These are phyloP conservation scores for Sclerotinia glacialis DNA, from an alignment of 2,329 filamentous ascomycete genomes.

Conservation along the genomic window DNA sequence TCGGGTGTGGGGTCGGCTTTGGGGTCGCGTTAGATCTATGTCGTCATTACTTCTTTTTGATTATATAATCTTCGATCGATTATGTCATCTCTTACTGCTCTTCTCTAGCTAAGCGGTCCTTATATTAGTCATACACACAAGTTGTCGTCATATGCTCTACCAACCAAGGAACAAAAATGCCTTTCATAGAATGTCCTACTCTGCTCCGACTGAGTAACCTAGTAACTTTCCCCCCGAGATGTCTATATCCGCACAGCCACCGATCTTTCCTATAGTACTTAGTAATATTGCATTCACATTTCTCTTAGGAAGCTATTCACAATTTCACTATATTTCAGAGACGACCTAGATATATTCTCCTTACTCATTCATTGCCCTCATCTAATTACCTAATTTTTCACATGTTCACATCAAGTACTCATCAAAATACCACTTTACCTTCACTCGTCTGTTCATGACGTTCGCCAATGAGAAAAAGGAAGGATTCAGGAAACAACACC, in stretches of 20 bases:
- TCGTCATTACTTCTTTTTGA: background rate
- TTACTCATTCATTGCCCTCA: background rate
- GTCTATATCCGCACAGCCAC: background rate
- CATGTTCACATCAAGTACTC: slow-evolving; percentile 6
- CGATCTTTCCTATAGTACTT: background rate
- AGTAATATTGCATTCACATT: background rate
- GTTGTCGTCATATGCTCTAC: too few relatives aligned
- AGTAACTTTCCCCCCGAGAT: too few relatives aligned
- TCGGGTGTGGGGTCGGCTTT: background rate
- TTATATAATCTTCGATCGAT: slow-evolving; percentile 6
- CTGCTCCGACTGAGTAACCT: background rate
- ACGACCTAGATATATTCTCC: background rate
- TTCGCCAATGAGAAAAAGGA: slow-evolving; percentile 29
- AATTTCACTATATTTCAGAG: background rate
- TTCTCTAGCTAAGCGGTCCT: too few relatives aligned
- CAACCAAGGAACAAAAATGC: background rate
- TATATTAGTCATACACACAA: too few relatives aligned
- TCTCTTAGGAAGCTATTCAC: background rate
- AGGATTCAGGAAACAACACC: slow-evolving; percentile 32
- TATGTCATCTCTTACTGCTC: too few relatives aligned
- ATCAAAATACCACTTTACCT: slow-evolving; percentile 27
- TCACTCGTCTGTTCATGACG: slow-evolving; percentile 29
- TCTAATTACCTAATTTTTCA: background rate
- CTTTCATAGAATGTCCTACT: background rate
- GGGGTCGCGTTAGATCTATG: too few relatives aligned